These are phyloP conservation scores for Hypomontagnella monticulosa DNA, from an alignment of 495 filamentous ascomycete genomes.

Conservation along the genomic window DNA sequence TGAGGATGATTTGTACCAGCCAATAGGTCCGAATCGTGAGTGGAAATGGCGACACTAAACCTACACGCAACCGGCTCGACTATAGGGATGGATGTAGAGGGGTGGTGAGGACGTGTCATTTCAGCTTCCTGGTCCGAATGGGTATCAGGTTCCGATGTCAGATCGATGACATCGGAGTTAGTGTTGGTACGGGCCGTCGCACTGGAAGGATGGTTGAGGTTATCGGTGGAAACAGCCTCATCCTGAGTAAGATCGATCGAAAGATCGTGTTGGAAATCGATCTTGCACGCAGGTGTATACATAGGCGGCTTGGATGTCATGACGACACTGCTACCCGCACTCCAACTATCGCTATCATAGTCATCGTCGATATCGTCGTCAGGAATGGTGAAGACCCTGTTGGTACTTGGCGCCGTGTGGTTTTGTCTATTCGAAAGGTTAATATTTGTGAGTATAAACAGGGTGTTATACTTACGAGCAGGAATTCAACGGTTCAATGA, in stretches of 20 bases:
- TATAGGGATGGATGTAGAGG: neutral
- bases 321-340: slow-evolving; percentile 8
- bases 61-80: neutral
- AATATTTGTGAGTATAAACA: neutral
- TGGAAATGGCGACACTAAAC: neutral
- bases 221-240: slow-evolving; percentile 39
- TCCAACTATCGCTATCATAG: slow-evolving; percentile 57
- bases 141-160: slow-evolving; percentile 45
- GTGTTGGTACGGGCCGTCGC: slow-evolving; percentile 21
- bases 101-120: neutral
- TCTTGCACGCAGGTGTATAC: slow-evolving; percentile 15
- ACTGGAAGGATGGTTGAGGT: slow-evolving; percentile 16
- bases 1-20: neutral
- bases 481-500: slow-evolving; percentile 9
- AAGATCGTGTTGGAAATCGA: slow-evolving; percentile 19
- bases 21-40: neutral
- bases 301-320: too few species aligned
- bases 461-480: neutral
- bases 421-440: neutral
- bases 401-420: neutral
- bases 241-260: slow-evolving; percentile 41
- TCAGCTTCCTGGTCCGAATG: slow-evolving; percentile 9
- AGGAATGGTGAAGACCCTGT: slow-evolving; percentile 56
- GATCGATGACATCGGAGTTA: slow-evolving; percentile 45
- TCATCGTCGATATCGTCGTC: slow-evolving; percentile 54